phyloP scores from a whole-genome alignment of 306 rosid species.

The Trifolium repens region DNA sequence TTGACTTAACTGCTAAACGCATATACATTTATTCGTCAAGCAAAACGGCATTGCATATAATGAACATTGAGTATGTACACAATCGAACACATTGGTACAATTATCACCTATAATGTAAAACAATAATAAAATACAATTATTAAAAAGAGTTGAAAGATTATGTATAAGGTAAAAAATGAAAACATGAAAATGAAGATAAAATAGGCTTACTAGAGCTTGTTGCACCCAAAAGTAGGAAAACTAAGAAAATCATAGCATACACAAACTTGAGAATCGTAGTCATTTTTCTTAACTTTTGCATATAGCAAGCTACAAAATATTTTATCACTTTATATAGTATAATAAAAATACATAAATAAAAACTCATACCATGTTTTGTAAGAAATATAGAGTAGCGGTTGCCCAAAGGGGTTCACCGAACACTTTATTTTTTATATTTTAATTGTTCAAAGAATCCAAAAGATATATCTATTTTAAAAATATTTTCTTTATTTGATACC shows the following conservation, averaged over 20 bases:
- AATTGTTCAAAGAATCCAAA: background rate
- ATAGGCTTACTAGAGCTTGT: background rate
- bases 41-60: background rate
- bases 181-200: background rate
- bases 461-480: background rate
- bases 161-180: background rate
- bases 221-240: background rate
- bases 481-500: too few relatives aligned
- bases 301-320: background rate
- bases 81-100: background rate
- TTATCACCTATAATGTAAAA: background rate
- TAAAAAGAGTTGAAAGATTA: background rate
- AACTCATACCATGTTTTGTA: background rate
- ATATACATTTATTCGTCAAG: background rate
- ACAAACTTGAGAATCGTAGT: background rate
- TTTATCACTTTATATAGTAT: background rate
- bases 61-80: background rate
- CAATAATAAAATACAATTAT: background rate
- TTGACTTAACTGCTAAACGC: background rate
- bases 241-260: background rate
- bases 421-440: background rate
- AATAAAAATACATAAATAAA: background rate
- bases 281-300: background rate
- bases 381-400: constrained; percentile 19
- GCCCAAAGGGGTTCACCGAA: background rate